Base-by-base conservation (phyloP, 2,329 filamentous ascomycete species). In the Hypoxylon sp. region DNA sequence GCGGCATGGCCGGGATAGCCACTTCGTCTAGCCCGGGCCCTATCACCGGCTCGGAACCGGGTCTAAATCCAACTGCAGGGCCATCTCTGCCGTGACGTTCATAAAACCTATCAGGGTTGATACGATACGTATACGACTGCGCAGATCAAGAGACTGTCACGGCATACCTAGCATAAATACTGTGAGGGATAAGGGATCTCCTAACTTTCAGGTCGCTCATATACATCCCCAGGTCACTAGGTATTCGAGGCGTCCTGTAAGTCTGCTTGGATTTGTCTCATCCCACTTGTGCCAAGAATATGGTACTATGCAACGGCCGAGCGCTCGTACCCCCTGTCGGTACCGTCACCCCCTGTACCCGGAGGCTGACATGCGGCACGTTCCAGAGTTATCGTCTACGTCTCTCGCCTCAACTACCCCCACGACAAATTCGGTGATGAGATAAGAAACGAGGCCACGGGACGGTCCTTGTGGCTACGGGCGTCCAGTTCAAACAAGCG, bases 201-300 rank as follows among this genome's bases (percentile, higher is more conserved):
- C 21, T 45, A 41, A 23, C 42, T 31, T 15, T 40, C 23, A 43
- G 4, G 20, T 33, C 18, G 38, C 2, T 20, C 9, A 40, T 21
- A 35, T 10, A 17, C 11, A 11, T 29, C 6, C 26, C n/a, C n/a
- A n/a, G n/a, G n/a, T n/a, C n/a, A n/a, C n/a, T n/a, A n/a, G n/a
- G n/a, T n/a, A n/a, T n/a, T n/a, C n/a, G n/a, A n/a, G n/a, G n/a
- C n/a, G n/a, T n/a, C n/a, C n/a, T n/a, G n/a, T n/a, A n/a, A n/a
- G n/a, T n/a, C n/a, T n/a, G n/a, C n/a, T n/a, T n/a, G n/a, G n/a
- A n/a, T n/a, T 33, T 17, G 6, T 45, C 29, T 24, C 40, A 62
- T 62, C 56, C 60, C 56, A 43, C 60, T 48, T 40, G 40, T 55
- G 48, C 54, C 49, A 60, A 60, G 58, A 47, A 10, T 23, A 48